These are phyloP conservation scores for Quercus tomentella DNA, from an alignment of 331 rosid genomes.

Conservation along the genomic window DNA sequence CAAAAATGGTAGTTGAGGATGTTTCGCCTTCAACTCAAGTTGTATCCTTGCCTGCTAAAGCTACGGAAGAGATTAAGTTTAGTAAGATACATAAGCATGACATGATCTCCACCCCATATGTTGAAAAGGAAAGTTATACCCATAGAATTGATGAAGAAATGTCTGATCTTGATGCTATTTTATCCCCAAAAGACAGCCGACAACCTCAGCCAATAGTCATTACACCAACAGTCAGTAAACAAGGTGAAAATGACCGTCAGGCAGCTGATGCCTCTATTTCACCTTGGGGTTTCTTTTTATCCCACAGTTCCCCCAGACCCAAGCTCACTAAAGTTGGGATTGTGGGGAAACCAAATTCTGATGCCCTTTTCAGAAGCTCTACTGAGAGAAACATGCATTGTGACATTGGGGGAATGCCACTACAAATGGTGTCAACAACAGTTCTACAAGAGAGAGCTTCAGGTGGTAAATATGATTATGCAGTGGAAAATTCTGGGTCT, in stretches of 20 bases:
- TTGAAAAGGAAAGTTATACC: slow-evolving; percentile 28
- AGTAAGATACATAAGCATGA: slow-evolving; percentile 27
- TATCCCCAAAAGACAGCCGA: slow-evolving; percentile 39
- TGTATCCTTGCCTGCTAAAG: slow-evolving; percentile 29
- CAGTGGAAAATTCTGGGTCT: slow-evolving; percentile 18
- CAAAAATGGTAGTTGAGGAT: slow-evolving; percentile 55
- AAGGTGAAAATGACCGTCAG: slow-evolving; percentile 27
- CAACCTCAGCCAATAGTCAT: slow-evolving; percentile 33
- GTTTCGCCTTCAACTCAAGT: slow-evolving; percentile 38
- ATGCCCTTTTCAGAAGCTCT: slow-evolving; percentile 25
- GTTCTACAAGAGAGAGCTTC: slow-evolving; percentile 33
- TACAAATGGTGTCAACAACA: slow-evolving; percentile 41
- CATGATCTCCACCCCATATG: slow-evolving; percentile 28
- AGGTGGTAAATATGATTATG: slow-evolving; percentile 18
- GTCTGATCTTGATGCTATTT: slow-evolving; percentile 30
- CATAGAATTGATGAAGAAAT: slow-evolving; percentile 53
- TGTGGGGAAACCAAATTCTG: slow-evolving; percentile 30
- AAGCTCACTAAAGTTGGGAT: slow-evolving; percentile 31
- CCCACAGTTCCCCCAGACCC: slow-evolving; percentile 28
- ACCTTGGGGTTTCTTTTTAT: slow-evolving; percentile 33
- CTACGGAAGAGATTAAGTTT: slow-evolving; percentile 28
- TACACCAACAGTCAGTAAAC: slow-evolving; percentile 20
- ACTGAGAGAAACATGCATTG: slow-evolving; percentile 29
- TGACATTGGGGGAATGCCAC: slow-evolving; percentile 31
- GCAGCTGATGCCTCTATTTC: slow-evolving; percentile 21